These are phyloP conservation scores for Macadamia tetraphylla DNA, from an alignment of 164 flowering plant genomes.

Conservation along the genomic window DNA sequence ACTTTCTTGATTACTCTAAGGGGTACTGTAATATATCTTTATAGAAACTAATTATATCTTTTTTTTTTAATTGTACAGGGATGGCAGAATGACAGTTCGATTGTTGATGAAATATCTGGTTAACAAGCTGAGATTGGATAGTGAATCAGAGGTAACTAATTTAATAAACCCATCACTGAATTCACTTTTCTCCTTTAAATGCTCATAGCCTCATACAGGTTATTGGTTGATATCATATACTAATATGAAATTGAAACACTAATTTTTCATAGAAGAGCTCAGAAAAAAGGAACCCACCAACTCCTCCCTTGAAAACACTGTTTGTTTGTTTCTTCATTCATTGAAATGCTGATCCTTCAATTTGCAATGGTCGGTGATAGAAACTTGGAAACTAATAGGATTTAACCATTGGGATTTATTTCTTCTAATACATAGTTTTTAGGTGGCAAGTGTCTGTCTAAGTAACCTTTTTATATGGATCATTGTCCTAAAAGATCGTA, in stretches of 20 bases:
- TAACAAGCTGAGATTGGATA: constrained; percentile 77
- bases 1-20: too few relatives aligned
- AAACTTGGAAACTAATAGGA: constrained; percentile 41
- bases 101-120: constrained; percentile 82
- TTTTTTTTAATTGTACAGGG: constrained; percentile 35
- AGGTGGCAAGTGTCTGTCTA: constrained; percentile 42
- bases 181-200: not conserved
- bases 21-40: too few relatives aligned
- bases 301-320: constrained; percentile 1
- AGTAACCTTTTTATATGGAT: constrained; percentile 7
- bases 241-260: not conserved
- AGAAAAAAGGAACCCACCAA: constrained; percentile 7
- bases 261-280: constrained; percentile 8
- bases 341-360: not conserved
- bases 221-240: constrained; percentile 1
- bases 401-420: constrained; percentile 7
- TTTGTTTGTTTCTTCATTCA: not conserved
- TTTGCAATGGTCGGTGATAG: not conserved
- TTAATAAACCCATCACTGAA: constrained; percentile 3
- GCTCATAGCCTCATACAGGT: constrained; percentile 1
- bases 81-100: constrained; percentile 83
- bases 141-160: constrained; percentile 85
- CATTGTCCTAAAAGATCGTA: not conserved
- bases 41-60: too few relatives aligned
- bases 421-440: constrained; percentile 25